phyloP scores from a whole-genome alignment of 2,329 filamentous ascomycete genomes.

The Fusarium napiforme region DNA sequence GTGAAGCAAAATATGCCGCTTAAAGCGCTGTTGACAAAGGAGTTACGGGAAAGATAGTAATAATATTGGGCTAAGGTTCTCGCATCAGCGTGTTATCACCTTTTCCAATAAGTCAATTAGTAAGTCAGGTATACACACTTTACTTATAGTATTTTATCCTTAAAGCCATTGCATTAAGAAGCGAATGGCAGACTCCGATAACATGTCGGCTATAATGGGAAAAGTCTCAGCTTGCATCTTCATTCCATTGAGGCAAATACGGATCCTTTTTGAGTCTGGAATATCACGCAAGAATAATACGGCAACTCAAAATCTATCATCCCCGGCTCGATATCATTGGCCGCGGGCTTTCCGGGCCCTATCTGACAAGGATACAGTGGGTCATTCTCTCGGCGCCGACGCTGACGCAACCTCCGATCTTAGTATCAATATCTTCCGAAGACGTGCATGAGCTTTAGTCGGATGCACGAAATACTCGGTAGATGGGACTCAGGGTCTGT shows the following conservation, averaged over 20 bases:
- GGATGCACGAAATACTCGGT: background rate
- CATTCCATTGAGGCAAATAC: background rate
- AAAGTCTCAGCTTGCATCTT: background rate
- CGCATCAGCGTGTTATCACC: no score
- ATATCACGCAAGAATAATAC: background rate
- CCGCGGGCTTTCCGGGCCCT: background rate
- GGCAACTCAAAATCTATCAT: background rate
- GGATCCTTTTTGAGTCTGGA: background rate
- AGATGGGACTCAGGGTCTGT: background rate
- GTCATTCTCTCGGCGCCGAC: background rate
- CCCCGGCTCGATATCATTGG: background rate
- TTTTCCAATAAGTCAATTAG: no score
- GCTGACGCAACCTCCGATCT: background rate
- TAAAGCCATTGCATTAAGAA: background rate
- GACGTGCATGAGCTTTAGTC: background rate
- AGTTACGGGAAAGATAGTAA: no score
- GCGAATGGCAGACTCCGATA: background rate
- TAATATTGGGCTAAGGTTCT: no score
- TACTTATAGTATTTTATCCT: background rate
- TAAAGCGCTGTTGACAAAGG: background rate
- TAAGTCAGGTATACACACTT: no score
- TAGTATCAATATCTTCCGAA: background rate
- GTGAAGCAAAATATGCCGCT: rapidly evolving
- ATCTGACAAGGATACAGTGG: background rate
- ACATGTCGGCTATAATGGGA: rapidly evolving